A percentile compares a stretch with the other conserved stretches of the same genome.
These are phyloP conservation scores for Euphorbia pulcherrima DNA, from an alignment of 345 rosid species.

Conservation along the genomic window DNA sequence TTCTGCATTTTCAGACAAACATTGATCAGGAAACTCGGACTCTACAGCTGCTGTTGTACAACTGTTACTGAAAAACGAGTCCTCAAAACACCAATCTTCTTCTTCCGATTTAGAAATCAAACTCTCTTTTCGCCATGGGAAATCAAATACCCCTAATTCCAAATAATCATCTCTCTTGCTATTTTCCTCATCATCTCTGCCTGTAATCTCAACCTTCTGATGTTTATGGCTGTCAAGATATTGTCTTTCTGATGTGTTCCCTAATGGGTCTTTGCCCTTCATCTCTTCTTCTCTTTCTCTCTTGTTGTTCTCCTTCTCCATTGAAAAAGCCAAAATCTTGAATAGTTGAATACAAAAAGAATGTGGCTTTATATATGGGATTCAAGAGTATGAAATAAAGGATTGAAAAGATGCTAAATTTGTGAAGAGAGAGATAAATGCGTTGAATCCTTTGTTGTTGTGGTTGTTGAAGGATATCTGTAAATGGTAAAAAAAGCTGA, in stretches of 20 bases:
- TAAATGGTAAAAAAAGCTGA: neutral
- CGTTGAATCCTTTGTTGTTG: neutral
- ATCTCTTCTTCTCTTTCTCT: slow-evolving; percentile 24
- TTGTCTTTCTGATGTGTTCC: slow-evolving; percentile 25
- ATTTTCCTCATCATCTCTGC: neutral
- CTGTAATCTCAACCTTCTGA: neutral
- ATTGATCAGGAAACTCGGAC: slow-evolving; percentile 13
- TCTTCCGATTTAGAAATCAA: slow-evolving; percentile 37
- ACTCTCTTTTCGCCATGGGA: slow-evolving; percentile 60
- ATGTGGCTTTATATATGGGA: neutral
- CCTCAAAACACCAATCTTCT: slow-evolving; percentile 42
- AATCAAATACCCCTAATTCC: slow-evolving; percentile 51
- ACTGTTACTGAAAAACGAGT: slow-evolving; percentile 26
- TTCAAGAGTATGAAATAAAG: neutral
- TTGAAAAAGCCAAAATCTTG: neutral
- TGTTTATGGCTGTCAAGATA: slow-evolving; percentile 2
- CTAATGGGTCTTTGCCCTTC: slow-evolving; percentile 9
- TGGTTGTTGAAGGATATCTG: neutral
- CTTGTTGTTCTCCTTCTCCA: slow-evolving; percentile 36
- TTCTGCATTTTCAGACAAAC: slow-evolving; percentile 17
- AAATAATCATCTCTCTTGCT: neutral
- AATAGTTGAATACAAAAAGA: neutral
- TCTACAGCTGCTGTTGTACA: neutral
- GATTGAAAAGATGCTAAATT: neutral
- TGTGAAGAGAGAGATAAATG: neutral